Base-by-base conservation (phyloP, 2,329 filamentous ascomycete species). In the Bipolaris cookei region DNA sequence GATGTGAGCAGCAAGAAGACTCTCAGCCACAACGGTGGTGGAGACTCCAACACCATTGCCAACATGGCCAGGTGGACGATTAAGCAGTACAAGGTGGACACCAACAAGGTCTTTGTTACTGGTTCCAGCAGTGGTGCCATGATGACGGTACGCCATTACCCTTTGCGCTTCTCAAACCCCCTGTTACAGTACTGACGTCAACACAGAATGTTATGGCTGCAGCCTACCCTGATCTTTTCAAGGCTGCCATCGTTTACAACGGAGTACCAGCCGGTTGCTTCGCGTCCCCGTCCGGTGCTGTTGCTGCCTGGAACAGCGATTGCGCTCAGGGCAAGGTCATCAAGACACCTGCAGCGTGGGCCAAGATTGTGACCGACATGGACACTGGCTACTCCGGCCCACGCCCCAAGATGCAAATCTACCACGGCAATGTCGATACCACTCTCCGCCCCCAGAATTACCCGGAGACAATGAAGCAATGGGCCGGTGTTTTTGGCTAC, bases 11-110 rank as follows among this genome's bases (percentile, higher is more conserved):
- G 82, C 16, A 78, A 79, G 44, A 78, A 77, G 23, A 79, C 84
- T 0, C 78, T 88, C 7, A 84, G 78, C 11, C 85, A 86, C 65
- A 77, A 83, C 49, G 84, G 83, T 13, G 84, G 84, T 23, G 83
- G 84, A 3, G 83, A 88, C 69, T 83, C 79, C 57, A 80, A 82
- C 51, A 78, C 80, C 2, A 85, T 88, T 61, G 82, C 81, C 35
- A 85, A 84, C 68, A 87, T 88, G 84, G 84, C 87, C 34, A 77
- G 74, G 45, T 86, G 84, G 68, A 78, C 83, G 2, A 66, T 86
- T 13, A 60, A 65, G 4, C 77, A 79, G 63, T 86, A 87, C 72
- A 75, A 76, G 2, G 84, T 76, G 18, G 81, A 88, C 66, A 61
- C 78, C 20, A 73, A 65, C 56, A 79, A 79, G 60, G 82, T 88